Conservation (phyloP, 305 asterid genomes). For the Fraxinus dipetala region DNA sequence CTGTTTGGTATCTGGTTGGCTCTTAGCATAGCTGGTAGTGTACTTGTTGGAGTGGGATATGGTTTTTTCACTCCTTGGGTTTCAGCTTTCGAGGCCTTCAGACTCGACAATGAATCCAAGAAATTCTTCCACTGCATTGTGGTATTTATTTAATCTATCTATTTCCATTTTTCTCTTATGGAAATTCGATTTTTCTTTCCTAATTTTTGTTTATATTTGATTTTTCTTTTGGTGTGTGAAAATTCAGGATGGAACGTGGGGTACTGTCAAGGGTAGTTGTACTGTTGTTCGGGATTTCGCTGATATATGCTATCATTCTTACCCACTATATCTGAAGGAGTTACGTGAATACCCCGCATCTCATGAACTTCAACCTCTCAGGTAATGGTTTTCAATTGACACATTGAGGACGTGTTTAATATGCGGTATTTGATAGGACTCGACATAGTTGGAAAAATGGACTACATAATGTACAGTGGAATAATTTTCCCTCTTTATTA, state of each 20-base stretch:
- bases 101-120: constrained; percentile 55
- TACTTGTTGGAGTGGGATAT: constrained; percentile 86
- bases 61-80: constrained; percentile 96
- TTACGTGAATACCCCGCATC: constrained; percentile 54
- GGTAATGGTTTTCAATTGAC: constrained; percentile 36
- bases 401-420: neutral
- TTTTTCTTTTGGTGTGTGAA: constrained; percentile 13
- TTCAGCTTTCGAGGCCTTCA: constrained; percentile 90
- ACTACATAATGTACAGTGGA: neutral
- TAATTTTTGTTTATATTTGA: neutral
- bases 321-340: constrained; percentile 64
- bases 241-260: constrained; percentile 88
- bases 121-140: constrained; percentile 70
- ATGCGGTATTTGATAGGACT: neutral
- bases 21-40: constrained; percentile 77
- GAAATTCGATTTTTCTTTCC: neutral
- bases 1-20: constrained; percentile 81
- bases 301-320: constrained; percentile 79
- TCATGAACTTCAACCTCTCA: constrained; percentile 60
- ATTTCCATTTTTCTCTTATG: neutral
- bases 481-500: neutral
- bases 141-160: constrained; percentile 38
- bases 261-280: constrained; percentile 77
- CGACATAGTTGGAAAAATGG: neutral
- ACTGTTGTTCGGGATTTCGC: constrained; percentile 84